Conservation (phyloP, 352 stramenopile species). For the Globisporangium paddicum region DNA sequence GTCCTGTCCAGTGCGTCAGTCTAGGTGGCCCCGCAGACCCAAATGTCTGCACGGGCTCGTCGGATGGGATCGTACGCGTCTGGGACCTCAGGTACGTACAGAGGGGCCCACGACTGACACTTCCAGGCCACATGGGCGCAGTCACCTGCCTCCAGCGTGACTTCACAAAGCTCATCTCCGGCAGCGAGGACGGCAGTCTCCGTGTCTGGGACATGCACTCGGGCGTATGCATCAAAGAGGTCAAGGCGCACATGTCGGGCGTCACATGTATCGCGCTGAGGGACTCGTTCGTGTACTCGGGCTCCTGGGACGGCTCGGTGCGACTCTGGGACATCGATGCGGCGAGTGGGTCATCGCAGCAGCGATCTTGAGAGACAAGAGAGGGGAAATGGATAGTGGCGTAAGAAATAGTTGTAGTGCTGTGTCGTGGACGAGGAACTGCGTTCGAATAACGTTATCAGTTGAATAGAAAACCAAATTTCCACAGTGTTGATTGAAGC, state of each 20-base stretch:
- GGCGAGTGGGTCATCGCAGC: not conserved
- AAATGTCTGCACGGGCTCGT: conserved; percentile 70
- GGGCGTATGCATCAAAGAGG: conserved; percentile 53
- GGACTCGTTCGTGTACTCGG: conserved; percentile 63
- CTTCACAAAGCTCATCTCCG: conserved; percentile 78
- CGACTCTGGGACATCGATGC: conserved; percentile 63
- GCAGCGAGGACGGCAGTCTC: conserved; percentile 65
- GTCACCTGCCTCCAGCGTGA: conserved; percentile 72
- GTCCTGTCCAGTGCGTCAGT: conserved; percentile 63
- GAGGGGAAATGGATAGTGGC: not conserved
- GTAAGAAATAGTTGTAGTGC: not conserved
- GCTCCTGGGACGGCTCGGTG: conserved; percentile 70
- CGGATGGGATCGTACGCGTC: conserved; percentile 71
- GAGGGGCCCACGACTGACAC: conserved; percentile 54
- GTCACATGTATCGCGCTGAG: conserved; percentile 59
- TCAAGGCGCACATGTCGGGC: conserved; percentile 52
- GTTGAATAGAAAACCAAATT: not conserved
- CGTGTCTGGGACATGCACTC: conserved; percentile 82
- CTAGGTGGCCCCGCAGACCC: conserved; percentile 69
- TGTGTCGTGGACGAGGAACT: not conserved
- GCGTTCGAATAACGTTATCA: not conserved
- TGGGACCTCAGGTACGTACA: conserved; percentile 80
- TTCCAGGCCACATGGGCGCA: conserved; percentile 42
- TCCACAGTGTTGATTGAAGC: not conserved
- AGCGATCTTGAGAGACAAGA: not conserved